These are phyloP conservation scores for Alternaria metachromatica DNA, from an alignment of 2,329 filamentous ascomycete species.

Conservation along the genomic window DNA sequence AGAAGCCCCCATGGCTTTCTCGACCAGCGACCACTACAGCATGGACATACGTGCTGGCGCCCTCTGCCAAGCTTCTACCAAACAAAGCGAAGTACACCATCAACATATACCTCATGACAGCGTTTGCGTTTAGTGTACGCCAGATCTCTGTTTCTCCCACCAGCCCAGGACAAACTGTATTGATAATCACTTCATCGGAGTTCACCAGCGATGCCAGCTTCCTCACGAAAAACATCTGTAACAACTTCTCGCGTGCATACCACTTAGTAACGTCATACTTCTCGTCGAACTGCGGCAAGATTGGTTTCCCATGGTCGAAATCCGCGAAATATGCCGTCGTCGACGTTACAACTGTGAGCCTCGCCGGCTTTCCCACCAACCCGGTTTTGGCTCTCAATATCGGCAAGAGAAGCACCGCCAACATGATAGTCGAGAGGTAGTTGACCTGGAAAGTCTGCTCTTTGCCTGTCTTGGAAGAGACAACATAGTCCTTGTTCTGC, in stretches of 20 bases:
- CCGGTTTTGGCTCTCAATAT: slow-evolving; percentile 22
- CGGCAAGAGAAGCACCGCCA: slow-evolving; percentile 58
- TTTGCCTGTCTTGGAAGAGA: slow-evolving; percentile 27
- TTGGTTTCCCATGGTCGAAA: not conserved
- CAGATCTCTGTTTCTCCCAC: not conserved
- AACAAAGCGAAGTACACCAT: slow-evolving; percentile 38
- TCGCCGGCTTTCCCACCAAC: not conserved
- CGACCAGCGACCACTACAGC: slow-evolving; percentile 55
- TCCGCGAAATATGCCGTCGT: slow-evolving; percentile 2
- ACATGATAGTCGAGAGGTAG: slow-evolving; percentile 59
- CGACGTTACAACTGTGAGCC: slow-evolving; percentile 3
- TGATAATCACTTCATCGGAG: slow-evolving; percentile 47
- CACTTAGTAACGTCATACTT: slow-evolving; percentile 14
- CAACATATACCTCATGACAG: not conserved
- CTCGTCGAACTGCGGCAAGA: slow-evolving; percentile 6
- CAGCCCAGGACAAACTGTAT: slow-evolving; percentile 56
- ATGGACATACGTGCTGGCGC: slow-evolving; percentile 58
- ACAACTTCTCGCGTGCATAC: slow-evolving; percentile 28
- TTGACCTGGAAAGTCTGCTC: slow-evolving; percentile 61
- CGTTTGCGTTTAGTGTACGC: not conserved
- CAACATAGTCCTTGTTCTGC: not conserved
- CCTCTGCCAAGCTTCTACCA: slow-evolving; percentile 46
- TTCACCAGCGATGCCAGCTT: slow-evolving; percentile 23
- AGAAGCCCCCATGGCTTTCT: slow-evolving; percentile 60
- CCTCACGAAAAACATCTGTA: slow-evolving; percentile 23